Evolutionary conservation across 108 stramenopile genomes (phyloP).

Genomic region (Cyclotella sp.): DNA sequence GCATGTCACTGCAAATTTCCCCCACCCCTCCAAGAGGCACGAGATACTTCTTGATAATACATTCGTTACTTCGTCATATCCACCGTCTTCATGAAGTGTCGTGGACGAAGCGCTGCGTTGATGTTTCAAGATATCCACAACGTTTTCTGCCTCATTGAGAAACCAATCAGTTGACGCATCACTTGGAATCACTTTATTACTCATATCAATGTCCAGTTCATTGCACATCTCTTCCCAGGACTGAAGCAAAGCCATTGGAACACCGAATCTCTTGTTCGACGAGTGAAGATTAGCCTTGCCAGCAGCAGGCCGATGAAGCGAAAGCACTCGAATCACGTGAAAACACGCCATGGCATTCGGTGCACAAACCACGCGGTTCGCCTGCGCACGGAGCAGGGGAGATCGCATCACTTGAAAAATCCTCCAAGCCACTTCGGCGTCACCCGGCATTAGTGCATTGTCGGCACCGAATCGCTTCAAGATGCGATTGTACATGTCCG

Average conservation of each 20-base stretch:
- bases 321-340: conserved; percentile 44
- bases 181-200: background rate
- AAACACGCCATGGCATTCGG: conserved; percentile 35
- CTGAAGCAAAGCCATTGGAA: conserved; percentile 15
- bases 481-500: conserved; percentile 42
- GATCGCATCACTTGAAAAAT: conserved; percentile 49
- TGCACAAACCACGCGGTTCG: conserved; percentile 19
- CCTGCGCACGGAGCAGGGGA: conserved; percentile 10
- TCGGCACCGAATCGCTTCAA: conserved; percentile 27
- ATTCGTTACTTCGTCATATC: background rate
- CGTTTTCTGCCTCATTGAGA: conserved; percentile 39
- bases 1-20: conserved; percentile 39
- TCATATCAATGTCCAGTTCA: conserved; percentile 24
- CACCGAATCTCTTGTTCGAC: background rate
- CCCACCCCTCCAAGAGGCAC: conserved; percentile 45
- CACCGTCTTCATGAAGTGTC: background rate
- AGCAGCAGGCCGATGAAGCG: conserved; percentile 9
- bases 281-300: background rate
- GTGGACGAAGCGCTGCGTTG: conserved; percentile 8
- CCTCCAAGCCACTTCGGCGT: conserved; percentile 40
- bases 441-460: conserved; percentile 22
- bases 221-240: conserved; percentile 17
- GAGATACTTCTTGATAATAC: conserved; percentile 3
- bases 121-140: conserved; percentile 32
- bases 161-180: conserved; percentile 32